Conservation (phyloP, 768 basidiomycete genomes). For the Exidia glandulosa region DNA sequence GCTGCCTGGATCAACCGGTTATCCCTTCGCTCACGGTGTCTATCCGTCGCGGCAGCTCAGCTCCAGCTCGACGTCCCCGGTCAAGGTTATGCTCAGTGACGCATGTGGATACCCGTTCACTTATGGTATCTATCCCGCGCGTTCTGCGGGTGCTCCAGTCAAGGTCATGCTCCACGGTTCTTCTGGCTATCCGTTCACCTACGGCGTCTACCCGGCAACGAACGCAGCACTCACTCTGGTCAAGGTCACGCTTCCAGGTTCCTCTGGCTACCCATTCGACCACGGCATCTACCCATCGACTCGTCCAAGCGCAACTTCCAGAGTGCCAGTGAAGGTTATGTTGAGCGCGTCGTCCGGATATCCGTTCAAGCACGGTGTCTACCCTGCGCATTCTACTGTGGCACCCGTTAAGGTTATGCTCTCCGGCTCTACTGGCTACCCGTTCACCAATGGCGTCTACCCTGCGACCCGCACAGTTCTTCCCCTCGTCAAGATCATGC, state of each 20-base stretch:
- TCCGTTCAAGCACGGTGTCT: no score
- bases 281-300: no score
- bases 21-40: neutral
- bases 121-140: neutral
- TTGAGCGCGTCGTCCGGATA: no score
- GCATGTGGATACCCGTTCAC: conserved; percentile 2
- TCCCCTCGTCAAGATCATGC: neutral
- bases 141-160: no score
- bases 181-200: conserved; percentile 2
- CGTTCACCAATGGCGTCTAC: neutral
- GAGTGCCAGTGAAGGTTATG: no score
- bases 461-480: neutral
- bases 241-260: neutral
- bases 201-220: neutral
- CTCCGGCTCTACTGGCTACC: neutral
- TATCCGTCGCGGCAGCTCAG: neutral
- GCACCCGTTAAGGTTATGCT: neutral
- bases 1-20: no score
- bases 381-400: no score
- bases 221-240: no score
- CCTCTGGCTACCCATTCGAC: conserved; percentile 4
- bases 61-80: neutral
- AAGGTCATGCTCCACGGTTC: neutral
- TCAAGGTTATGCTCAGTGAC: neutral
- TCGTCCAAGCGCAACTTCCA: no score